These are phyloP conservation scores for Sanghuangporus weigelae DNA, from an alignment of 1,284 basidiomycete species.

Conservation along the genomic window DNA sequence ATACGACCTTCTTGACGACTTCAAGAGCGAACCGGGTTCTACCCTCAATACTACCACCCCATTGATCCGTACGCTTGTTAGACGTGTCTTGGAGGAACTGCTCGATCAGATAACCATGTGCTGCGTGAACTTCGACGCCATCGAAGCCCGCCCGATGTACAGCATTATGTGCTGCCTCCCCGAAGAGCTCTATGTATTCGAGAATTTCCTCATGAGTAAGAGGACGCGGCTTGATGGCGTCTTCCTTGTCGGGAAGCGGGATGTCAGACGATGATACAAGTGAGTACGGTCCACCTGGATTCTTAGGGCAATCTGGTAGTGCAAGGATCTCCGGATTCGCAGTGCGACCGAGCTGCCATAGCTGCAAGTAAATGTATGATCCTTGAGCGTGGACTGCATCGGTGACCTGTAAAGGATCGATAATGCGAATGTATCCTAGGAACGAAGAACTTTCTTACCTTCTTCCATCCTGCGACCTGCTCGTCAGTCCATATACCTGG, in stretches of 20 bases:
- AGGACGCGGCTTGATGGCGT: constrained; percentile 21
- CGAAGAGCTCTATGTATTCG: constrained; percentile 26
- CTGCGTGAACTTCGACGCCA: constrained; percentile 23
- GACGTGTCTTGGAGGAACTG: constrained; percentile 16
- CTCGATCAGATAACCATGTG: constrained; percentile 20
- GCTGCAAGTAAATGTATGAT: constrained; percentile 41
- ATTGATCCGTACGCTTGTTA: constrained; percentile 43
- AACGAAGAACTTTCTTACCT: constrained; percentile 21
- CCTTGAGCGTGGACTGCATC: constrained; percentile 40
- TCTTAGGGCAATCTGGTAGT: constrained; percentile 25
- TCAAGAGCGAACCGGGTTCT: constrained; percentile 39
- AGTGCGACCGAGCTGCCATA: constrained; percentile 45
- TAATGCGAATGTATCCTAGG: neutral
- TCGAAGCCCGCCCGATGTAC: constrained; percentile 28
- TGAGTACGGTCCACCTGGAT: constrained; percentile 22
- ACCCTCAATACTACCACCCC: constrained; percentile 43
- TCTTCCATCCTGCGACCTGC: constrained; percentile 29
- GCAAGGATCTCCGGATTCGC: constrained; percentile 29
- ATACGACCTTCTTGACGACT: constrained; percentile 28
- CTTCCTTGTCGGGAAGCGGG: constrained; percentile 28
- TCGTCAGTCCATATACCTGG: constrained; percentile 25
- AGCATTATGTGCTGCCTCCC: constrained; percentile 26
- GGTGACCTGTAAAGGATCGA: constrained; percentile 20
- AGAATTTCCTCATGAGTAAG: constrained; percentile 37
- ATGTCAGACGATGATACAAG: constrained; percentile 37